Evolutionary conservation across 1,284 basidiomycete species (phyloP), one percentile per base, ranked within the genome.

Genomic region (Earliella scabrosa): DNA sequence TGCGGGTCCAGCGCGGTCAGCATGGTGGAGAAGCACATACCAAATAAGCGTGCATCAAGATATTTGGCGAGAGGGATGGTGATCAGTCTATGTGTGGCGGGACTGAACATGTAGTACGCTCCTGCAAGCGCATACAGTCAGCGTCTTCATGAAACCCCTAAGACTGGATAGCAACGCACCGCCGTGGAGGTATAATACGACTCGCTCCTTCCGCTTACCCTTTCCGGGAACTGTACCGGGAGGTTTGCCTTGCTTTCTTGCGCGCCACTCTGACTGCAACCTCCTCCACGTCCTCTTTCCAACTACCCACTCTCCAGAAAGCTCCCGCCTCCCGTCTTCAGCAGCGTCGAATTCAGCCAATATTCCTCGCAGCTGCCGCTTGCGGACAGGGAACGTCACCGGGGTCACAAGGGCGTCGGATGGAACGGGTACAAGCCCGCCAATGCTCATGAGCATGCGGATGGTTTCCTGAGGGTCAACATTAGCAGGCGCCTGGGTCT

Each of bases 281-380:
- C 87, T 79, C 62, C 88, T 88, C 95, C 96, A 98, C 0, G 96
- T 86, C 63, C 86, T 86, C 71, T 92, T 92, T 45, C 94, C 93
- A 14, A 98, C 91, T 18, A 98, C 90, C 97, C 97, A 99, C 77
- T 99, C 97, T 4, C 94, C 97, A 1, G 87, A 88, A 41, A 99
- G 80, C 68, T 96, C 91, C 6, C 97, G 83, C 16, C 71, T 78
- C 49, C 87, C 93, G 48, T 79, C 81, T 73, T 93, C 93, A 9
- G 77, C 67, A n/a, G 81, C 81, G 68, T 98, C 92, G 54, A 83
- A 84, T 13, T 88, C 80, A 8, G 86, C 78, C 21, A 97, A 81
- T 47, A 97, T 86, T 3, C 94, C 94, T 26, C 86, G 82, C 35
- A 97, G 77, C 4, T 81, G 74, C 10, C 92, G 86, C 63, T 76